Evolutionary conservation across 2,329 filamentous ascomycete genomes (phyloP).

Genomic region (Byssothecium circinans): DNA sequence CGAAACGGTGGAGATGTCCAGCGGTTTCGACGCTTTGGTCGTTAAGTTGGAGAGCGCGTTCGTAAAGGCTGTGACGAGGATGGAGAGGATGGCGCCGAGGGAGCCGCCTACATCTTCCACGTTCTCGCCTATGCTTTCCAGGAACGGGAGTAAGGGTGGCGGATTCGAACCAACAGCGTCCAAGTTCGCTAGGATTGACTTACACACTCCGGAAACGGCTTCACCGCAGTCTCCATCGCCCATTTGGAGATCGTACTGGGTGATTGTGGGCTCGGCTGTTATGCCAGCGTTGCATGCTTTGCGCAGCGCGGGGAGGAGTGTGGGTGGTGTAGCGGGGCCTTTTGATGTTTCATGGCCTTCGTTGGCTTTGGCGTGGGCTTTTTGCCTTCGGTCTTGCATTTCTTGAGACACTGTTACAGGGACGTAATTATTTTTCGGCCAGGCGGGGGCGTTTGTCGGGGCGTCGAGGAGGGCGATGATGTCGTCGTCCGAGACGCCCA

Average conservation of each 20-base stretch:
- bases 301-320: constrained; percentile 44
- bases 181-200: constrained; percentile 49
- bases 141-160: constrained; percentile 55
- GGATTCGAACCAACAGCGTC: constrained; percentile 47
- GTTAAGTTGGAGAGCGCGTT: constrained; percentile 43
- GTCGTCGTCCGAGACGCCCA: constrained; percentile 43
- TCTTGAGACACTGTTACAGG: constrained; percentile 30
- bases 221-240: constrained; percentile 89
- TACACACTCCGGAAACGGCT: constrained; percentile 67
- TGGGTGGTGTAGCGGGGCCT: constrained; percentile 44
- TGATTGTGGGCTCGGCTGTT: constrained; percentile 64
- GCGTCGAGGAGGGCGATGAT: constrained; percentile 53
- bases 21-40: constrained; percentile 29
- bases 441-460: constrained; percentile 55
- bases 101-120: constrained; percentile 75
- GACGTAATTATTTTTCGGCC: constrained; percentile 53
- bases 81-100: constrained; percentile 74
- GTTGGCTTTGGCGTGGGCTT: constrained; percentile 32
- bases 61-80: constrained; percentile 81
- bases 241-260: constrained; percentile 74
- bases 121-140: constrained; percentile 61
- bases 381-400: constrained; percentile 27
- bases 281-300: constrained; percentile 53
- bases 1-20: constrained; percentile 42
- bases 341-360: constrained; percentile 20